These are phyloP conservation scores for Clitopilus hobsonii DNA, from an alignment of 768 basidiomycete genomes.

Conservation along the genomic window DNA sequence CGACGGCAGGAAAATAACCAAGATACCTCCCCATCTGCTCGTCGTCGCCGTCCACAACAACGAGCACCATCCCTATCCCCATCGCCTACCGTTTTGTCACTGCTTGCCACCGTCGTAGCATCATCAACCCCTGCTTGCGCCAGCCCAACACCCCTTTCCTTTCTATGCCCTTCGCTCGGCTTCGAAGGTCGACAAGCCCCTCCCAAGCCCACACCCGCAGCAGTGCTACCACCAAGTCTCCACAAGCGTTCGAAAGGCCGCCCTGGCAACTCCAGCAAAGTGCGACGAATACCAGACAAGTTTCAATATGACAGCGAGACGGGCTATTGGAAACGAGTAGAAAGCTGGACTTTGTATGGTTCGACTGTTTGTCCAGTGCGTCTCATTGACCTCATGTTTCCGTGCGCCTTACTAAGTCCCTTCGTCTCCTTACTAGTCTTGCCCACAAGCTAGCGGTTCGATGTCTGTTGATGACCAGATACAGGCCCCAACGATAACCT, in stretches of 20 bases:
- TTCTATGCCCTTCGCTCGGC: slow-evolving; percentile 53
- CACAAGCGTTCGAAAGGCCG: slow-evolving; percentile 6
- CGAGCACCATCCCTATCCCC: slow-evolving; percentile 25
- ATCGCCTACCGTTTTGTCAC: slow-evolving; percentile 47
- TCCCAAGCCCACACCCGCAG: slow-evolving; percentile 3
- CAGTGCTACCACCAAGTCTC: slow-evolving; percentile 5
- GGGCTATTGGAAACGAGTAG: slow-evolving; percentile 53
- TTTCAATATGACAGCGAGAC: slow-evolving; percentile 44
- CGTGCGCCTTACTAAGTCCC: neutral
- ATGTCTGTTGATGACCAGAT: slow-evolving; percentile 28
- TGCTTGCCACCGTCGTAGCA: slow-evolving; percentile 52
- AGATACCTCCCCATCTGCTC: slow-evolving; percentile 7
- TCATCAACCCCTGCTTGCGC: slow-evolving; percentile 41
- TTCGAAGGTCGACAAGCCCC: slow-evolving; percentile 8
- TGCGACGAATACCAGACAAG: slow-evolving; percentile 50
- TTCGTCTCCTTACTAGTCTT: slow-evolving; percentile 13
- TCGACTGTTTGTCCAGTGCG: slow-evolving; percentile 60
- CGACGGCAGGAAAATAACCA: neutral
- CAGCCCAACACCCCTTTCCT: slow-evolving; percentile 51
- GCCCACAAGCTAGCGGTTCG: slow-evolving; percentile 20
- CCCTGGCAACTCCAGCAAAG: slow-evolving; percentile 43
- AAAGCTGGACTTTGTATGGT: slow-evolving; percentile 62
- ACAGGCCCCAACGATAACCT: slow-evolving; percentile 16
- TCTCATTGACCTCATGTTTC: slow-evolving; percentile 5
- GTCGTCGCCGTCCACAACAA: slow-evolving; percentile 17